A percentile compares a stretch with the other conserved stretches of the same genome.
These are phyloP conservation scores for Pseudogymnoascus verrucosus DNA, from an alignment of 2,329 filamentous ascomycete species.

Conservation along the genomic window DNA sequence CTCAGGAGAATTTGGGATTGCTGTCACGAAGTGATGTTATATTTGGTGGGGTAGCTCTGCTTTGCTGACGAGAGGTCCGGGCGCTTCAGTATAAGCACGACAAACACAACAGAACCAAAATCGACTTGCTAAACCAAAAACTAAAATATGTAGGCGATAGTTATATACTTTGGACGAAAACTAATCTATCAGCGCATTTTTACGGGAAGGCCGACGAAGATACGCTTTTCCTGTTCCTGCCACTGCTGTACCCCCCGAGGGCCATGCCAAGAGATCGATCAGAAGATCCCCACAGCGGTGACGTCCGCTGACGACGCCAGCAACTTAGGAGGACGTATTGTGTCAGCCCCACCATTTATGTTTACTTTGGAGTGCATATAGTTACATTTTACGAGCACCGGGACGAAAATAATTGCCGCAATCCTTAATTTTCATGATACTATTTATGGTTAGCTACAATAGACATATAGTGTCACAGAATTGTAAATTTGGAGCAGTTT, in stretches of 20 bases:
- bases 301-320: slow-evolving; percentile 5
- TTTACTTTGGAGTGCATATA: not conserved
- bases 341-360: not conserved
- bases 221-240: slow-evolving; percentile 3
- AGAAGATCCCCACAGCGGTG: slow-evolving; percentile 6
- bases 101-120: not conserved
- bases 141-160: not conserved
- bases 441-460: slow-evolving; percentile 1
- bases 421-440: not conserved
- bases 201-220: not conserved
- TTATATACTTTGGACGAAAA: not conserved
- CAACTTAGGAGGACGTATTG: not conserved
- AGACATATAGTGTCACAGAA: not conserved
- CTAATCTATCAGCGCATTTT: not conserved
- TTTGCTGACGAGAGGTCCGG: not conserved
- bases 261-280: slow-evolving; percentile 5
- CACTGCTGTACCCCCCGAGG: not conserved
- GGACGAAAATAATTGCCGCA: not conserved
- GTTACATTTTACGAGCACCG: not conserved
- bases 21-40: not conserved
- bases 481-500: not conserved
- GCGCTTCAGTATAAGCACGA: not conserved
- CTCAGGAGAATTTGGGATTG: not conserved
- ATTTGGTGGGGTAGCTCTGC: slow-evolving; percentile 1
- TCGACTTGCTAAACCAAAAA: not conserved